Evolutionary conservation across 257 asterid genomes (phyloP).

Genomic region (Striga asiatica): DNA sequence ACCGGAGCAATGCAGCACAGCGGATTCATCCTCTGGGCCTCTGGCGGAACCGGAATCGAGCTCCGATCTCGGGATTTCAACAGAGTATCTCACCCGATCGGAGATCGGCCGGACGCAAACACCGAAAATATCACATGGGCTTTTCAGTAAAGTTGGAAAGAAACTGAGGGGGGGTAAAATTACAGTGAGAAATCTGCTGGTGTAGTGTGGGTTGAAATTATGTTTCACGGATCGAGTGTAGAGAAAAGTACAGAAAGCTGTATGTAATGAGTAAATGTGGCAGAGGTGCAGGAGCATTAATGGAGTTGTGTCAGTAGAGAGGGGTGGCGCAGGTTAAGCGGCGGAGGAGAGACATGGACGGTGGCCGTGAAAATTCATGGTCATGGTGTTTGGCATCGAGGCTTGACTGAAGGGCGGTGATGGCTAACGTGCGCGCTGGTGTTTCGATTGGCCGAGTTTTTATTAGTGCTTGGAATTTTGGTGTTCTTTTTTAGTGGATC

Average conservation of each 20-base stretch:
- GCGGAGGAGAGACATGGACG: constrained; percentile 35
- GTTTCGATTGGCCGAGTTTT: constrained; percentile 18
- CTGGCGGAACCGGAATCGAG: constrained; percentile 3
- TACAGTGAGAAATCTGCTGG: neutral
- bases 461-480: constrained; percentile 22
- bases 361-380: constrained; percentile 36
- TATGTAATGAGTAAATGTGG: constrained; percentile 24
- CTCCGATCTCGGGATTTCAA: constrained; percentile 23
- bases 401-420: constrained; percentile 39
- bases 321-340: constrained; percentile 52
- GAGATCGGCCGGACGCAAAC: constrained; percentile 45
- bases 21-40: constrained; percentile 67
- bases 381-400: constrained; percentile 15
- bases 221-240: neutral
- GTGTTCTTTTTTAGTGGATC: no score
- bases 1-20: constrained; percentile 99
- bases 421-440: constrained; percentile 57
- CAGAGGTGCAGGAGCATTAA: constrained; percentile 47
- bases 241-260: constrained; percentile 19
- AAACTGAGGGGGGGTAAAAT: neutral
- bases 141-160: neutral
- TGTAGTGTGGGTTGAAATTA: neutral
- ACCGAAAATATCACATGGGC: constrained; percentile 40
- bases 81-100: constrained; percentile 31
- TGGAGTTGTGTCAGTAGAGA: constrained; percentile 24